phyloP scores from a whole-genome alignment of 2,329 filamentous ascomycete genomes.

The Botrytis galanthina region DNA sequence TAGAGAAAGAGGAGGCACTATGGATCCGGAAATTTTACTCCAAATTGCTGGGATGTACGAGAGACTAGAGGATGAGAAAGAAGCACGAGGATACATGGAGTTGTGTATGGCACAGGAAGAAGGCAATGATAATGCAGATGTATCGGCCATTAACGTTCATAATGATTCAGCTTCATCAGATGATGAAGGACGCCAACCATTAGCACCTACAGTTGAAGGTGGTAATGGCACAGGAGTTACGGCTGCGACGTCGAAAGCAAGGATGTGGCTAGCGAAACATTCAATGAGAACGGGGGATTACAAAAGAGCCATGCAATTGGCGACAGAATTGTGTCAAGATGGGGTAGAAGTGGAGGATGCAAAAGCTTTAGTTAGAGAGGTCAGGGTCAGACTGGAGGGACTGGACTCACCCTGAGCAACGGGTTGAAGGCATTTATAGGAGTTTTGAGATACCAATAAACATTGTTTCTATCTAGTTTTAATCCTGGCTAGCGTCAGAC shows the following conservation, averaged over 20 bases:
- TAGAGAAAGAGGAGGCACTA: slow-evolving; percentile 50
- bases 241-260: slow-evolving; percentile 83
- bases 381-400: slow-evolving; percentile 64
- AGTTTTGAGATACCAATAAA: slow-evolving; percentile 13
- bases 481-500: slow-evolving; percentile 10
- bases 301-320: slow-evolving; percentile 72
- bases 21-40: slow-evolving; percentile 87
- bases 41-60: slow-evolving; percentile 92
- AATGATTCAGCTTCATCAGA: slow-evolving; percentile 55
- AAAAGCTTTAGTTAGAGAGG: slow-evolving; percentile 85
- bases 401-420: slow-evolving; percentile 3
- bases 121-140: slow-evolving; percentile 59
- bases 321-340: slow-evolving; percentile 90
- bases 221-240: slow-evolving; percentile 75
- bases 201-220: slow-evolving; percentile 39
- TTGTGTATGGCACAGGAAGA: slow-evolving; percentile 91
- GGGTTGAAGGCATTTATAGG: slow-evolving; percentile 3
- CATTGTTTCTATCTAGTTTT: background rate
- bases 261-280: slow-evolving; percentile 87
- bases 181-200: slow-evolving; percentile 36
- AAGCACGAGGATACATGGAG: slow-evolving; percentile 93
- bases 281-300: slow-evolving; percentile 76
- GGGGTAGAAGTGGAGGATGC: slow-evolving; percentile 96
- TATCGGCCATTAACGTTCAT: slow-evolving; percentile 38
- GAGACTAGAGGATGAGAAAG: slow-evolving; percentile 69